Evolutionary conservation across 768 basidiomycete genomes (phyloP), one percentile per base, ranked within the genome.

Genomic region (Lactarius evosmus): DNA sequence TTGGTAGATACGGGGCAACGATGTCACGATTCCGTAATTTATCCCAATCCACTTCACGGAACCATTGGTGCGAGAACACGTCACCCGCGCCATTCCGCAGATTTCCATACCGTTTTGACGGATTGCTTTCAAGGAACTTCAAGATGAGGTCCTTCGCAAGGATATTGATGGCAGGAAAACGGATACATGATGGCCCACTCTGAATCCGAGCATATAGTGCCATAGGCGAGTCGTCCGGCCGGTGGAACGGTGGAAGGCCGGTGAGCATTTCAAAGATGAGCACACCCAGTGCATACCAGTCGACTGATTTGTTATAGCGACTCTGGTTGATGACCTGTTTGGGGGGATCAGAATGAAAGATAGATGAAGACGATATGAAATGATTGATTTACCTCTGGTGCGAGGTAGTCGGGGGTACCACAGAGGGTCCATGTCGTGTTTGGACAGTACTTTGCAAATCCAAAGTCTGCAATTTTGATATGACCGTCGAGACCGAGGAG

Each of bases 201-300:
- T 89, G 81, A 69, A 99, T 98, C 75, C 91, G 91, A 75, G 97
- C 93, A 75, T 99, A 98, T 46, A 98, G 82, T 50, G 85, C 78
- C 70, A 95, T 84, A 25, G 91, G 95, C 71, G 93, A 91, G 53
- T 84, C 68, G 72, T 93, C 92, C 29, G 83, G 79, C 74, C 91
- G 89, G 76, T 97, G 95, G 79, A 94, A 98, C 0, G 97, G 97
- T 30, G 95, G 93, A 30, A 90, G 87, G 8, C 97, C 97, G 0
- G 91, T 94, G 50, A 99, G 83, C 95, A 98, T 98, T 76, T 99
- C 97, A 73, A 91, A 99, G 61, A 95, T 90, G 65, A 99, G 86
- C 60, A 99, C 93, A 56, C 97, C 97, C 57, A 98, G 83, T 1
- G 97, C 96, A 77, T 98, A 99, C 95, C 95, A 99, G 72, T 99